Conservation (phyloP, 1,139 yeast genomes). For the Nakaseomyces uthaithaninus region DNA sequence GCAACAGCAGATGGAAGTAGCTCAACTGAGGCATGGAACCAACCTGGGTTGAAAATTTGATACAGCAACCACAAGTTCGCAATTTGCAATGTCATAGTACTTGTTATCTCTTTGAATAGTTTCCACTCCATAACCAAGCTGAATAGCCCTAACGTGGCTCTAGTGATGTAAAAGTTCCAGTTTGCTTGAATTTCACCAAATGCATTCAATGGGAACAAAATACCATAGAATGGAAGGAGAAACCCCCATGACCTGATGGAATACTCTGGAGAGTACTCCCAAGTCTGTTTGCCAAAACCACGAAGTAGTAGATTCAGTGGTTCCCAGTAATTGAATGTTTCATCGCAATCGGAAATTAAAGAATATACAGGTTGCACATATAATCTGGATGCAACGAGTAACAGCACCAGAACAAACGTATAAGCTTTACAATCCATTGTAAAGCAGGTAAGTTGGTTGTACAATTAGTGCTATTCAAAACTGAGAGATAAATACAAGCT, state of each 20-base stretch:
- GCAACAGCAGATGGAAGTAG: conserved; percentile 82
- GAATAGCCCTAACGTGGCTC: conserved; percentile 46
- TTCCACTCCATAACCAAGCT: conserved; percentile 36
- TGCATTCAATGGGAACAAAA: conserved; percentile 22
- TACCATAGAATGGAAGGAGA: conserved; percentile 44
- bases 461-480: no score
- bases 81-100: conserved; percentile 27
- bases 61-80: conserved; percentile 36
- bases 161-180: conserved; percentile 42
- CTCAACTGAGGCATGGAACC: conserved; percentile 83
- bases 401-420: conserved; percentile 11
- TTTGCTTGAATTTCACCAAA: conserved; percentile 19
- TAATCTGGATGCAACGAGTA: conserved; percentile 19
- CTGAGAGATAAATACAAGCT: no score
- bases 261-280: conserved; percentile 92
- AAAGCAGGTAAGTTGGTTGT: no score
- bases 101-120: conserved; percentile 22
- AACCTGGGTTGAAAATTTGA: conserved; percentile 33
- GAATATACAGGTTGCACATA: conserved; percentile 29
- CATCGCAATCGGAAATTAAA: conserved; percentile 74
- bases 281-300: conserved; percentile 85
- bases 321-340: conserved; percentile 86
- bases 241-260: conserved; percentile 85
- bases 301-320: conserved; percentile 73
- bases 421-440: conserved; percentile 1